A percentile compares a stretch with the other conserved stretches of the same genome.
Evolutionary conservation across 495 filamentous ascomycete species (phyloP).

Genomic region (Daldinia decipiens): DNA sequence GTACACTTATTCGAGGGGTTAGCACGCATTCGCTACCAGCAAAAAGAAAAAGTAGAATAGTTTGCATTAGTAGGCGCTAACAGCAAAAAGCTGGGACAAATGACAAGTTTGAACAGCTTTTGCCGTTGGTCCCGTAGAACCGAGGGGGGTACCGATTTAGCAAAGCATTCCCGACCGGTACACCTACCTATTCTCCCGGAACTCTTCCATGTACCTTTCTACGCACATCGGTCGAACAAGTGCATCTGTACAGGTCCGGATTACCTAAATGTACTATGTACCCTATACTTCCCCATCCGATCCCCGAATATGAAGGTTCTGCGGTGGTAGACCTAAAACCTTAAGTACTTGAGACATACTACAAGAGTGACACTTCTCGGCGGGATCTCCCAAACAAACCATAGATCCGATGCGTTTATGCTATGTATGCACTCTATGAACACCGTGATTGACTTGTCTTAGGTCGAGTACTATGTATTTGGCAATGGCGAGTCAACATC

Average conservation of each 20-base stretch:
- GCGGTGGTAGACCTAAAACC: neutral
- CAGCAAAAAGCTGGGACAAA: neutral
- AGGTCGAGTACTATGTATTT: constrained; percentile 15
- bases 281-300: constrained; percentile 27
- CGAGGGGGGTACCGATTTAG: constrained; percentile 11
- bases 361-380: neutral
- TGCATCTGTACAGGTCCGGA: constrained; percentile 26
- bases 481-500: constrained; percentile 7
- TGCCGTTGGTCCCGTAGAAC: constrained; percentile 28
- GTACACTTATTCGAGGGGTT: constrained; percentile 6
- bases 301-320: constrained; percentile 4
- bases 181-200: constrained; percentile 30
- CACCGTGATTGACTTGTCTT: neutral
- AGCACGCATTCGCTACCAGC: neutral
- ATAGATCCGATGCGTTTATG: constrained; percentile 28
- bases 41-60: neutral
- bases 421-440: neutral
- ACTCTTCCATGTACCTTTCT: constrained; percentile 7
- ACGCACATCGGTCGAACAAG: constrained; percentile 33
- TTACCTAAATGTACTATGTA: constrained; percentile 8
- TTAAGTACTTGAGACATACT: constrained; percentile 15
- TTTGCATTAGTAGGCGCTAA: constrained; percentile 1
- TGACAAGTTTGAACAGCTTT: constrained; percentile 2
- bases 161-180: neutral
- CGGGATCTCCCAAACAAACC: constrained; percentile 21